Base-by-base conservation (phyloP, 1,284 basidiomycete species). In the Puccinia coronata region DNA sequence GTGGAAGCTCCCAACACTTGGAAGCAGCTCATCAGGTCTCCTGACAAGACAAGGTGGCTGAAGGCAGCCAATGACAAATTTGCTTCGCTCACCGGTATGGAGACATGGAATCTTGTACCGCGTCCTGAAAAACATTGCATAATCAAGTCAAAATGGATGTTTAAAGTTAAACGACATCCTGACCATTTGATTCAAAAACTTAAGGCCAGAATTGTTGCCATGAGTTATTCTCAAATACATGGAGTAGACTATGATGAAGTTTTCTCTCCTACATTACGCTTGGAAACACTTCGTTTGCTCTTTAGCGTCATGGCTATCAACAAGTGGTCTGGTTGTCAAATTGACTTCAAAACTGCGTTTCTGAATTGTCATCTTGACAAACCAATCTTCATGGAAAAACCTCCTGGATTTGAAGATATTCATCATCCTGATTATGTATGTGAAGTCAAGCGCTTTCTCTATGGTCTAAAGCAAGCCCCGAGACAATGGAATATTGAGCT, bases 201-300 rank as follows among this genome's bases (percentile, higher is more conserved):
- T 36, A 82, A 51, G 49, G 18, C 49, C 11, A 11, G 49, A 20
- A 9, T 51, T 51, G 49, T 51, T 51, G 11, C 49, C 16, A 25
- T 65, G 18, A 76, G 77, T 6, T 69, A 70, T 31, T 65, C 81
- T 16, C 81, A 82, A 12, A 43, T 82, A 14, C 41, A 67, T 34
- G 81, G 81, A 2, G 31, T 79, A 4, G 49, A 82, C 39, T 79
- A 59, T 67, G 70, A 83, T 5, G 76, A 82, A 49, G 63, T 65
- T 4, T 82, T 80, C 31, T 65, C 80, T n/a, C 80, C 80, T 5
- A 76, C 49, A 2, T 25, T 41, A 0, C 28, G 25, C 57, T 51
- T 71, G 2, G n/a, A 43, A 43, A 76, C 28, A 2, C 39, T 41
- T 0, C 25, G 25, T 55, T 51, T 71, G 1, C 16, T 59, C 12